Evolutionary conservation across 305 asterid genomes (phyloP), one percentile per base, ranked within the genome.

Genomic region (Lippia alba): DNA sequence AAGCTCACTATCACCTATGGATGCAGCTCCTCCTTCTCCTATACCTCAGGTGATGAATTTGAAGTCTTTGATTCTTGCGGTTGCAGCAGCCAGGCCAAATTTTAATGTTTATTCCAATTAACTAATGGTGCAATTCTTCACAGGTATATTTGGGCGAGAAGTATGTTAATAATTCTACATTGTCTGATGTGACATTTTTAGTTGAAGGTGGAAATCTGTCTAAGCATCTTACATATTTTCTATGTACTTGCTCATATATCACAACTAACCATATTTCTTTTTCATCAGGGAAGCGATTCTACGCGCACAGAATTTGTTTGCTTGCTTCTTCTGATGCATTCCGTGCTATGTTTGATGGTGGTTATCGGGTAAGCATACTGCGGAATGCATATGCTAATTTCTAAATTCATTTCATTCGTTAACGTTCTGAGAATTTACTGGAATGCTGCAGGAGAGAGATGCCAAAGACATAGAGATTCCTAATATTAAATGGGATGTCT

Each of bases 271-370:
- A 34, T 54, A 53, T 32, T 65, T 71, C 19, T 61, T 69, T 63
- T 40, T 72, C 77, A 70, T 73, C 86, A 94, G 99, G 99, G 57
- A 86, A 89, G 79, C 88, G 92, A 66, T 94, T 94, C 76, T 94
- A 89, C 82, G 99, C 97, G 53, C 99, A 94, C 81, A 86, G 99
- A 86, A 95, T 92, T 76, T 95, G 99, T 78, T 75, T 95, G 77
- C 97, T 90, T 65, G 96, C 99, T 78, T 95, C 98, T 61, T 95
- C 97, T 60, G 98, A 95, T 86, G 98, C 99, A 72, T 95, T 95
- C 81, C 87, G 98, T 67, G 99, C 99, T 69, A 95, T 95, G 99
- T 95, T 95, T 72, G 99, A 92, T 82, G 99, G 99, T 67, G 98
- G 98, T 77, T 95, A 92, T 81, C 90, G 97, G 96, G 99, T 95